Conservation (phyloP, 305 asterid species). For the Stenogyne calaminthoides region DNA sequence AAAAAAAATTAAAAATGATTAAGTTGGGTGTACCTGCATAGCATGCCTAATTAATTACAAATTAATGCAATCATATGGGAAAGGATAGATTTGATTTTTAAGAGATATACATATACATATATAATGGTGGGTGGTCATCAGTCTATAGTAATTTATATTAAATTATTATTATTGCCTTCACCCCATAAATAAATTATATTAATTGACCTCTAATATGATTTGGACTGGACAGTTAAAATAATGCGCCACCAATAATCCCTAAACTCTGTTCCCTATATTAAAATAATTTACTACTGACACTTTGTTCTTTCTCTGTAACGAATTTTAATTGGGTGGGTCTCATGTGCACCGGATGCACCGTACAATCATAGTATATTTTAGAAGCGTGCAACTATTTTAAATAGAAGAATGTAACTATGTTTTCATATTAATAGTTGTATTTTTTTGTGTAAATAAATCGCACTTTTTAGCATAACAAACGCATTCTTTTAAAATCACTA, state of each 20-base stretch:
- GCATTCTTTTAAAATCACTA: too few species aligned
- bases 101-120: not conserved
- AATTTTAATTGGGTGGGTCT: too few species aligned
- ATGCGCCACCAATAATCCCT: conserved; percentile 19
- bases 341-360: too few species aligned
- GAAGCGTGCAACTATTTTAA: too few species aligned
- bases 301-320: not conserved
- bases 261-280: not conserved
- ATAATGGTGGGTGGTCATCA: conserved; percentile 24
- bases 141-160: conserved; percentile 25
- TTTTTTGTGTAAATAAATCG: too few species aligned
- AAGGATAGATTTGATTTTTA: conserved; percentile 1
- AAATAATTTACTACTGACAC: not conserved
- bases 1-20: not conserved
- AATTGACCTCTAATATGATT: conserved; percentile 38
- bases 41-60: not conserved
- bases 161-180: conserved; percentile 29
- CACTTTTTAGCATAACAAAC: too few species aligned
- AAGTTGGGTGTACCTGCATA: conserved; percentile 20
- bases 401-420: too few species aligned
- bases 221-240: conserved; percentile 33
- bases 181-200: conserved; percentile 35
- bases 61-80: conserved; percentile 27
- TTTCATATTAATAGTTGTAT: too few species aligned
- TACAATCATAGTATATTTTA: too few species aligned